These are phyloP conservation scores for Solanum infundibuliforme DNA, from an alignment of 257 asterid species.

Conservation along the genomic window DNA sequence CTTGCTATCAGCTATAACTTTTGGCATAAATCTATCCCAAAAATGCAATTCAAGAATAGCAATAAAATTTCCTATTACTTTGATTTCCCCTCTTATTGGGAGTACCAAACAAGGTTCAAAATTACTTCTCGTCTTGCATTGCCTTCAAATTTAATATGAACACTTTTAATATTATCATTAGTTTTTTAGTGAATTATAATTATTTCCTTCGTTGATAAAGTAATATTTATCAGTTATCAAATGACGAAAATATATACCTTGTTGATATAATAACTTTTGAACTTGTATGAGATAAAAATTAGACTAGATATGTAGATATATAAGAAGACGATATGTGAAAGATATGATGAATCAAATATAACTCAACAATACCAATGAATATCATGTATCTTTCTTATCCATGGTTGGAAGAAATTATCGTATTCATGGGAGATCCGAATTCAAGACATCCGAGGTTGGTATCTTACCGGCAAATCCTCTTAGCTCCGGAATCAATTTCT, in stretches of 20 bases:
- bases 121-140: not conserved
- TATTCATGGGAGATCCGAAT: too few species aligned
- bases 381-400: not conserved
- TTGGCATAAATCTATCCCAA: too few species aligned
- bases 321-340: not conserved
- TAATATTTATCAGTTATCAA: not conserved
- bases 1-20: not conserved
- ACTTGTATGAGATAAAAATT: not conserved
- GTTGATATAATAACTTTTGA: not conserved
- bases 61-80: not conserved
- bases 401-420: not conserved
- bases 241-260: not conserved
- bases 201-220: not conserved
- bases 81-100: not conserved
- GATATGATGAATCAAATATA: not conserved
- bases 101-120: not conserved
- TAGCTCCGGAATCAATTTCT: too few species aligned
- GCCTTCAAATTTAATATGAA: too few species aligned
- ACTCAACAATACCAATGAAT: not conserved
- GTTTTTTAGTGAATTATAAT: not conserved
- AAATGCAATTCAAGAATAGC: not conserved
- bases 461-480: too few species aligned
- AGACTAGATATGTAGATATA: not conserved
- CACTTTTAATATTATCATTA: not conserved
- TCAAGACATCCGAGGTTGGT: not conserved